Evolutionary conservation across 345 rosid genomes (phyloP).

Genomic region (Boechera divaricarpa): DNA sequence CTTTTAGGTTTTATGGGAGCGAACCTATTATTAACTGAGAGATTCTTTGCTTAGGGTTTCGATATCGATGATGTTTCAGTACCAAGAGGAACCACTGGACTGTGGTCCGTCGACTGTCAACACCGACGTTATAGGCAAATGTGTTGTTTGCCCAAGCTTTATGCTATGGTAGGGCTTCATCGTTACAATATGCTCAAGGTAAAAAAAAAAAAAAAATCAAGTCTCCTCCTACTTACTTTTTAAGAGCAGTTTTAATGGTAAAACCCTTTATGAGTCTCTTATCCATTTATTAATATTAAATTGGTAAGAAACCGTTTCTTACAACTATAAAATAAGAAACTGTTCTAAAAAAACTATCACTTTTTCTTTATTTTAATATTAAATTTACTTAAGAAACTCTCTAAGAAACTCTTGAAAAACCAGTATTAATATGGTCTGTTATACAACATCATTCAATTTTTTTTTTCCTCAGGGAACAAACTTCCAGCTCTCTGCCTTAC

Average conservation of each 20-base stretch:
- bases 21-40: not conserved
- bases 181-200: constrained; percentile 8
- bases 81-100: not conserved
- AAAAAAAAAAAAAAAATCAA: not conserved
- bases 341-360: too few relatives aligned
- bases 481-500: not conserved
- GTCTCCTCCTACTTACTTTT: not conserved
- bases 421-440: too few relatives aligned
- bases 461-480: not conserved
- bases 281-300: too few relatives aligned
- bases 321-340: too few relatives aligned
- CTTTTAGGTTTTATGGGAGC: not conserved
- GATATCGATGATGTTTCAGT: not conserved
- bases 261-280: too few relatives aligned
- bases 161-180: not conserved
- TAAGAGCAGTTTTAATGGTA: too few relatives aligned
- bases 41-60: not conserved
- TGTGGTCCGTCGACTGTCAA: not conserved
- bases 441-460: too few relatives aligned
- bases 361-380: too few relatives aligned
- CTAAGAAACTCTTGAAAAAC: too few relatives aligned
- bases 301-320: too few relatives aligned
- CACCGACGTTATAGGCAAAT: not conserved
- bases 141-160: not conserved
- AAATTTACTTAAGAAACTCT: too few relatives aligned